These are phyloP conservation scores for Triadica sebifera DNA, from an alignment of 345 rosid genomes.

Conservation along the genomic window DNA sequence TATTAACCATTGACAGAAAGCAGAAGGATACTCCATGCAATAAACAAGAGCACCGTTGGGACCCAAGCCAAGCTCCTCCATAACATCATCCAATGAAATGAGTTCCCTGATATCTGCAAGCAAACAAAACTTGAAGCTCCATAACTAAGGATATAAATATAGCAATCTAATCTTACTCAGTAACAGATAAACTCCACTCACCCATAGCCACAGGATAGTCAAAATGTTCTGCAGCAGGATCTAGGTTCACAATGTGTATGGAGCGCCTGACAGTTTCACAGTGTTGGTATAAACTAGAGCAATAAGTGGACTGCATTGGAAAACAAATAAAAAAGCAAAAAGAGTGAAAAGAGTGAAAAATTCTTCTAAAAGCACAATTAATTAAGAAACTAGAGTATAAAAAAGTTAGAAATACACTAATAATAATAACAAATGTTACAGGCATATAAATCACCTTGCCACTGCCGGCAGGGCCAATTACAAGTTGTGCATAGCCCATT, in stretches of 20 bases:
- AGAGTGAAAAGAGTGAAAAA: no score
- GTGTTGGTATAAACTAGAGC: constrained; percentile 68
- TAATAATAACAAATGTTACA: background rate
- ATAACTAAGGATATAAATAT: background rate
- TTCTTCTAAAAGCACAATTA: background rate
- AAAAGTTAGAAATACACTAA: background rate
- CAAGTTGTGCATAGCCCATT: constrained; percentile 90
- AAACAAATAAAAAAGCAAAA: background rate
- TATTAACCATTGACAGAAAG: constrained; percentile 2
- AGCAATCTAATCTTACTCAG: background rate
- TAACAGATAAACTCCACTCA: constrained; percentile 25
- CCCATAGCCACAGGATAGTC: constrained; percentile 92
- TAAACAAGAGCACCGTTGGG: constrained; percentile 89
- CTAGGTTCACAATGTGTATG: constrained; percentile 69
- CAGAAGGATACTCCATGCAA: constrained; percentile 94
- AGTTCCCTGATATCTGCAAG: constrained; percentile 84
- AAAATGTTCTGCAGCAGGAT: constrained; percentile 91
- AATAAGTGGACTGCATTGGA: constrained; percentile 71
- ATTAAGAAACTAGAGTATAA: background rate
- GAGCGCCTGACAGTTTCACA: constrained; percentile 66
- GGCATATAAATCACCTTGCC: constrained; percentile 56
- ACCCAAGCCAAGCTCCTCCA: constrained; percentile 86
- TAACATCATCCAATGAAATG: constrained; percentile 82
- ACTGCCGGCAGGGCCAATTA: constrained; percentile 82
- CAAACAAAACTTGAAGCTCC: background rate